Percentiles rank a stretch among this genome's conserved stretches.
Evolutionary conservation across 345 rosid species (phyloP).

Genomic region (Capsella bursapastoris): DNA sequence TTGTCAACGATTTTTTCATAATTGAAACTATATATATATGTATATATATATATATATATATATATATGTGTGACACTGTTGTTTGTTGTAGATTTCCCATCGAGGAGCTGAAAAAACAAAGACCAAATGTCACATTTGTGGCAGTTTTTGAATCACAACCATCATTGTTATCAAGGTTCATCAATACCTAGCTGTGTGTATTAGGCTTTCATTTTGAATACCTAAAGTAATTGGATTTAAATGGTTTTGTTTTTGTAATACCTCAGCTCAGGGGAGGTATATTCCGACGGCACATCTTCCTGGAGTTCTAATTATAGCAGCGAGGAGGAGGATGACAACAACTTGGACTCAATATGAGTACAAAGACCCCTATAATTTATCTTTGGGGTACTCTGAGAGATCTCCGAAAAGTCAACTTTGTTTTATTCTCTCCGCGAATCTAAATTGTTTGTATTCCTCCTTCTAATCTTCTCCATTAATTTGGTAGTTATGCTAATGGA

Average conservation of each 20-base stretch:
- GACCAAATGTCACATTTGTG: constrained; percentile 67
- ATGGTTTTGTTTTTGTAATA: constrained; percentile 15
- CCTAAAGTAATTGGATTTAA: constrained; percentile 4
- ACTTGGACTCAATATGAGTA: background rate
- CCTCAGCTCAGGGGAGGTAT: constrained; percentile 32
- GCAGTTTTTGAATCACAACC: constrained; percentile 58
- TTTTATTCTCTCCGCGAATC: background rate
- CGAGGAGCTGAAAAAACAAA: constrained; percentile 65
- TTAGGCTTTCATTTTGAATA: background rate
- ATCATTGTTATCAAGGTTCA: constrained; percentile 33
- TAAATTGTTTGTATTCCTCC: background rate
- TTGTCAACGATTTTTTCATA: background rate
- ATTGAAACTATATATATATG: background rate
- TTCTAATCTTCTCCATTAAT: background rate
- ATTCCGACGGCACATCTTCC: constrained; percentile 18
- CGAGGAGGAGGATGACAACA: constrained; percentile 6
- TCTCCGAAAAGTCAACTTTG: background rate
- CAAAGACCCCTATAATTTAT: background rate
- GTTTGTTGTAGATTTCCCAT: constrained; percentile 63
- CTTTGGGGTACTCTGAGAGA: background rate
- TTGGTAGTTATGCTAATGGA: too few relatives aligned
- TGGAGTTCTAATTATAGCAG: constrained; percentile 21
- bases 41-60: background rate
- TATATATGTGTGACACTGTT: background rate
- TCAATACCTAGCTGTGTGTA: constrained; percentile 7